Evolutionary conservation across 441 rosid genomes (phyloP).

Genomic region (Arabidopsis lyrata): DNA sequence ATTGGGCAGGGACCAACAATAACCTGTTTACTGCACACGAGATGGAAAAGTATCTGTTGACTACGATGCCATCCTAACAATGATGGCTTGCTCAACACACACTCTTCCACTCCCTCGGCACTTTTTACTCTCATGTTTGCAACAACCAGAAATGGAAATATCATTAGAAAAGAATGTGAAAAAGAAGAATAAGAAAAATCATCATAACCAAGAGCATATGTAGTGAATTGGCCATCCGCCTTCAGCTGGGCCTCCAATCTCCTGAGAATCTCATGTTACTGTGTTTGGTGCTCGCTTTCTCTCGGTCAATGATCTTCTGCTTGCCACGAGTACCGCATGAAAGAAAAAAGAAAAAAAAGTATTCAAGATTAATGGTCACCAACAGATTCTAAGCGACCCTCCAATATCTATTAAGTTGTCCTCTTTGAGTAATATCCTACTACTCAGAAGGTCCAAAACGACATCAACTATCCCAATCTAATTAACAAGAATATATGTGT

Average conservation of each 20-base stretch:
- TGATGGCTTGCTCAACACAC: constrained; percentile 74
- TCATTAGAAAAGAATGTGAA: constrained; percentile 13
- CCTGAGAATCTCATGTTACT: constrained; percentile 86
- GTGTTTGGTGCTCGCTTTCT: constrained; percentile 73
- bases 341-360: constrained; percentile 32
- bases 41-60: too few species aligned
- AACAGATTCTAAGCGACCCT: constrained; percentile 47
- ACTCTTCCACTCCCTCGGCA: constrained; percentile 83
- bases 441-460: constrained; percentile 97
- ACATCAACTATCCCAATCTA: constrained; percentile 99
- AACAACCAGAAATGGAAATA: constrained; percentile 58
- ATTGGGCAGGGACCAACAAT: too few species aligned
- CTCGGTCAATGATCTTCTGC: constrained; percentile 74
- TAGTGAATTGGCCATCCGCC: constrained; percentile 88
- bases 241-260: constrained; percentile 97
- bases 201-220: constrained; percentile 35
- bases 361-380: constrained; percentile 2
- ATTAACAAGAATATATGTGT: constrained; percentile 42
- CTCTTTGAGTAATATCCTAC: constrained; percentile 80
- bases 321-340: constrained; percentile 93
- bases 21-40: too few species aligned
- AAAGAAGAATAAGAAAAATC: not conserved
- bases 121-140: constrained; percentile 95
- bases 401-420: constrained; percentile 96
- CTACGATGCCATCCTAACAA: constrained; percentile 71